These are phyloP conservation scores for Fusarium secorum DNA, from an alignment of 2,329 filamentous ascomycete genomes.

Conservation along the genomic window DNA sequence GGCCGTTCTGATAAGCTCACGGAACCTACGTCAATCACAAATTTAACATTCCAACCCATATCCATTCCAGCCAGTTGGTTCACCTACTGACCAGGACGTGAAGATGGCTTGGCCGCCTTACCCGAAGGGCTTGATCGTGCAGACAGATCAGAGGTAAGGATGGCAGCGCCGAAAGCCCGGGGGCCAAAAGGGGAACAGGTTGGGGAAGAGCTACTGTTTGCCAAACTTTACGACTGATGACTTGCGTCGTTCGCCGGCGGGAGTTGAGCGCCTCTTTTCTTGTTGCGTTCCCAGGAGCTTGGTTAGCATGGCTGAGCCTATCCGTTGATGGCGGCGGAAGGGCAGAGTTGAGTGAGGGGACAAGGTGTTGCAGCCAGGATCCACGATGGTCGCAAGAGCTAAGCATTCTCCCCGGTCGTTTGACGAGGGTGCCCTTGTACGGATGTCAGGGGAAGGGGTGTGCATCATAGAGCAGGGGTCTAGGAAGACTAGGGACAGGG, in stretches of 20 bases:
- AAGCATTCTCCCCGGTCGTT: slow-evolving; percentile 25
- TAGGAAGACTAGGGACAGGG: slow-evolving; percentile 18
- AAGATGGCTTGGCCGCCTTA: slow-evolving; percentile 31
- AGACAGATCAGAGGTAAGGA: slow-evolving; percentile 19
- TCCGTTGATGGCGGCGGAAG: slow-evolving; percentile 46
- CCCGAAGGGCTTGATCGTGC: slow-evolving; percentile 30
- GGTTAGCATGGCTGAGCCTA: slow-evolving; percentile 48
- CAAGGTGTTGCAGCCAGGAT: slow-evolving; percentile 26
- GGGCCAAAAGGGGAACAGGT: slow-evolving; percentile 15
- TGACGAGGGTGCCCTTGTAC: slow-evolving; percentile 2
- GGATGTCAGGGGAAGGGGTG: slow-evolving; percentile 26
- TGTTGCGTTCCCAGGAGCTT: slow-evolving; percentile 43
- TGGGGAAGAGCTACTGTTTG: slow-evolving; percentile 31
- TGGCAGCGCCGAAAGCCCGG: slow-evolving; percentile 9
- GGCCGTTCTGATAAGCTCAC: background rate
- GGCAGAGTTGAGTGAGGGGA: slow-evolving; percentile 28
- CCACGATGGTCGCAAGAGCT: slow-evolving; percentile 32
- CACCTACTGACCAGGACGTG: slow-evolving; percentile 21
- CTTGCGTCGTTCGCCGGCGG: slow-evolving; percentile 34
- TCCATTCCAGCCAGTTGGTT: slow-evolving; percentile 38
- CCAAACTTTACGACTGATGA: slow-evolving; percentile 26
- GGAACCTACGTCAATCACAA: slow-evolving; percentile 13
- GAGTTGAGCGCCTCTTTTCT: slow-evolving; percentile 41
- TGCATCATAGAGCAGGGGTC: slow-evolving; percentile 20
- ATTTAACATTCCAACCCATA: slow-evolving; percentile 27